Evolutionary conservation across 768 basidiomycete genomes (phyloP).

Genomic region (Pleurotus citrinopileatus): DNA sequence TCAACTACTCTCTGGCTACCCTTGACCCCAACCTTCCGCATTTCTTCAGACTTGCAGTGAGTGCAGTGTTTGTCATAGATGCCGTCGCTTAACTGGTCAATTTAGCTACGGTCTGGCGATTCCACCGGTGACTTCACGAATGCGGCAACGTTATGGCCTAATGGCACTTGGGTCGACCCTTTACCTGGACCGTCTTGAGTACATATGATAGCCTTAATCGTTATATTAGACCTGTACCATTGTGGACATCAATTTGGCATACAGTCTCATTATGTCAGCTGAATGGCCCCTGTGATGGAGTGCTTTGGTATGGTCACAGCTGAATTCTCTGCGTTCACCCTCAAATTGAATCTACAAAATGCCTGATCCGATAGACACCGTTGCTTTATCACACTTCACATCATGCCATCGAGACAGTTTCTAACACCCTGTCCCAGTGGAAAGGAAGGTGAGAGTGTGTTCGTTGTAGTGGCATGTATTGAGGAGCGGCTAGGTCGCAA

Average conservation of each 20-base stretch:
- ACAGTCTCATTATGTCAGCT: too few relatives aligned
- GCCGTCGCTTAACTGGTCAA: conserved; percentile 5
- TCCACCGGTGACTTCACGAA: conserved; percentile 71
- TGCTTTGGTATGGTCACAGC: too few relatives aligned
- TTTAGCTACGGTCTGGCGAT: conserved; percentile 18
- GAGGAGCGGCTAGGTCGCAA: not conserved
- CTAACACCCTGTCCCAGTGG: not conserved
- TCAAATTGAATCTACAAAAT: not conserved
- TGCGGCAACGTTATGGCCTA: conserved; percentile 71
- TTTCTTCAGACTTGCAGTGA: conserved; percentile 78
- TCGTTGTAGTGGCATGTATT: not conserved
- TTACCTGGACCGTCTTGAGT: conserved; percentile 57
- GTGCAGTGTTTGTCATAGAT: conserved; percentile 23
- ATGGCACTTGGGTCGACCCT: conserved; percentile 81
- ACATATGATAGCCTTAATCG: not conserved
- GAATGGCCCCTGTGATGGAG: too few relatives aligned
- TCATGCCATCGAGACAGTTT: not conserved
- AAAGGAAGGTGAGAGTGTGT: not conserved
- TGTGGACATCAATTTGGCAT: too few relatives aligned
- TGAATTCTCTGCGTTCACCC: too few relatives aligned
- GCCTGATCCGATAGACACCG: not conserved
- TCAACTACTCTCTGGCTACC: conserved; percentile 69
- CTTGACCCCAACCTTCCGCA: conserved; percentile 62
- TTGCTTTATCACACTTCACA: not conserved
- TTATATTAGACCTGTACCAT: not conserved